Percentiles rank a stretch among this genome's conserved stretches.
phyloP scores from a whole-genome alignment of 1,284 basidiomycete genomes.

The Puccinia horiana region DNA sequence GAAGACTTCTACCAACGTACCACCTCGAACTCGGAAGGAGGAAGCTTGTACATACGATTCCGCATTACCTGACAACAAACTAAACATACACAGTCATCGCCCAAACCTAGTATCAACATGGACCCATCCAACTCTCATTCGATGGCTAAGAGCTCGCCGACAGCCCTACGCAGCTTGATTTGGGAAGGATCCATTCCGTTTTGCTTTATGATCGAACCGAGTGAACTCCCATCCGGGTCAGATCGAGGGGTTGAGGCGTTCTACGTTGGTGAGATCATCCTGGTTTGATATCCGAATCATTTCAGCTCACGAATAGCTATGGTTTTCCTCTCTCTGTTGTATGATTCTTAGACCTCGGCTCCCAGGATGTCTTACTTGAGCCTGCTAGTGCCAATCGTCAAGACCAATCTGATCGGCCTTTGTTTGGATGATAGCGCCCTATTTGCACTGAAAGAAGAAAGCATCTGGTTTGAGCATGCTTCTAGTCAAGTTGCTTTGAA shows the following conservation, averaged over 20 bases:
- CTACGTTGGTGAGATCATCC: conserved; percentile 63
- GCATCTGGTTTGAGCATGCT: conserved; percentile 89
- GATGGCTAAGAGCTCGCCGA: conserved; percentile 41
- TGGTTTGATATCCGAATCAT: conserved; percentile 57
- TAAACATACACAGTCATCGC: not conserved
- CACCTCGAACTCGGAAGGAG: too few species aligned
- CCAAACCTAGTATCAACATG: not conserved
- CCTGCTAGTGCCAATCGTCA: conserved; percentile 80
- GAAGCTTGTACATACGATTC: too few species aligned
- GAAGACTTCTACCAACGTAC: too few species aligned
- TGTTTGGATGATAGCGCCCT: conserved; percentile 79
- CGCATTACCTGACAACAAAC: not conserved
- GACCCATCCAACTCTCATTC: conserved; percentile 42
- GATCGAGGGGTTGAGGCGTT: conserved; percentile 82
- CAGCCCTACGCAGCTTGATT: conserved; percentile 66
- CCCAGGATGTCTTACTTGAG: conserved; percentile 87
- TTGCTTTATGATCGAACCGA: conserved; percentile 77
- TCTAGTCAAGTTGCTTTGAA: conserved; percentile 72
- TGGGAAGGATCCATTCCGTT: conserved; percentile 83
- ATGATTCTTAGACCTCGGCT: conserved; percentile 60
- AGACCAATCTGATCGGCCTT: conserved; percentile 80
- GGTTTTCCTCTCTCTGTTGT: not conserved
- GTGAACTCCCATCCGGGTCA: conserved; percentile 80
- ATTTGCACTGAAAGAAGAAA: conserved; percentile 72
- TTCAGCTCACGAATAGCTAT: conserved; percentile 41